phyloP scores from a whole-genome alignment of 2,329 filamentous ascomycete genomes.

The Microsporum canis region DNA sequence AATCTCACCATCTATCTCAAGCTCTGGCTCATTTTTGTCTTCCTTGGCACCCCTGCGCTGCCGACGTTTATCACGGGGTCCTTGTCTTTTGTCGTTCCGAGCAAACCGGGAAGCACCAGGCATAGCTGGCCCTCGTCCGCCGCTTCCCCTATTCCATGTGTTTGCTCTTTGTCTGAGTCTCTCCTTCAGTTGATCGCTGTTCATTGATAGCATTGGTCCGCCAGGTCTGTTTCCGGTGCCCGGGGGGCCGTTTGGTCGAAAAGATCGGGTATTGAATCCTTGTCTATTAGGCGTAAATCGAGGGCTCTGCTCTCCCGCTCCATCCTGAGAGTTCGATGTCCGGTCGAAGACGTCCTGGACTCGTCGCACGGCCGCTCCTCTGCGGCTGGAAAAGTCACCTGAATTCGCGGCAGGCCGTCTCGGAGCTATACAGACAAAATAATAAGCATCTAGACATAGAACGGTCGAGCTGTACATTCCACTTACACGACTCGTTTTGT shows the following conservation, averaged over 20 bases:
- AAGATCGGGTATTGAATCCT: not conserved
- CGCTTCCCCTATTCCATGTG: not conserved
- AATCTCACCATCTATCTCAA: not conserved
- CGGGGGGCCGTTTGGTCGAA: not conserved
- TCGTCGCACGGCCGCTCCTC: not conserved
- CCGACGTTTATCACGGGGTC: not conserved
- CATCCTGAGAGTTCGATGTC: not conserved
- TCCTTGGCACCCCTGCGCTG: not conserved
- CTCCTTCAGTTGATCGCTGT: not conserved
- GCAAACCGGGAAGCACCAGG: not conserved
- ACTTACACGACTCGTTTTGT: not conserved
- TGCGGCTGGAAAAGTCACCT: not conserved
- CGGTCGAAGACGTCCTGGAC: not conserved
- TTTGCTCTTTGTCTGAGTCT: not conserved
- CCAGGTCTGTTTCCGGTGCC: not conserved
- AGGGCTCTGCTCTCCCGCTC: not conserved
- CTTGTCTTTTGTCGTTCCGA: not conserved
- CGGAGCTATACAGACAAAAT: not conserved
- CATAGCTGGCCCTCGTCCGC: not conserved
- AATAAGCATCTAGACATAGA: not conserved
- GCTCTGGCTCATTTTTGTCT: not conserved
- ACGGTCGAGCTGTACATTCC: not conserved
- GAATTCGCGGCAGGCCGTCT: not conserved
- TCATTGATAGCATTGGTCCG: not conserved
- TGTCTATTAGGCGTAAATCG: not conserved